phyloP scores from a whole-genome alignment of 495 filamentous ascomycete genomes.

The Letharia lupina region DNA sequence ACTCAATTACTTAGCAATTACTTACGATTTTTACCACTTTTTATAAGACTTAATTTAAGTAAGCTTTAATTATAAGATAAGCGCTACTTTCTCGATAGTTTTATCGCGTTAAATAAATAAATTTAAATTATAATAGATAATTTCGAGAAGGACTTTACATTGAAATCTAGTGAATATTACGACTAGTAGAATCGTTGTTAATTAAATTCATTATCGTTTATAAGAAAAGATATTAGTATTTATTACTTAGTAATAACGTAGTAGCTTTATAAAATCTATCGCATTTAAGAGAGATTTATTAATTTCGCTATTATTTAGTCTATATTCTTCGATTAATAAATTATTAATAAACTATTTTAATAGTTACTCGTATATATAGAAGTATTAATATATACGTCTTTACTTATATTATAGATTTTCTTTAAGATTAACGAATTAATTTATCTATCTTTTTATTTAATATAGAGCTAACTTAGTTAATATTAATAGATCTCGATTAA shows the following conservation, averaged over 20 bases:
- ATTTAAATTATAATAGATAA: slow-evolving; percentile 14
- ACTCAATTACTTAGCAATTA: not conserved
- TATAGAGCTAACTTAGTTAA: slow-evolving; percentile 17
- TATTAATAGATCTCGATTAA: slow-evolving; percentile 7
- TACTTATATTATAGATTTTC: slow-evolving; percentile 4
- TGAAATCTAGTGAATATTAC: slow-evolving; percentile 8
- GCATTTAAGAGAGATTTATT: slow-evolving; percentile 16
- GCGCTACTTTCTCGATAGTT: slow-evolving; percentile 1
- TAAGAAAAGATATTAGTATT: slow-evolving; percentile 17
- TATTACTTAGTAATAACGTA: slow-evolving; percentile 13
- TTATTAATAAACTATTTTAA: slow-evolving; percentile 4
- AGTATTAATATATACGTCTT: not conserved
- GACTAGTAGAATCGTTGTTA: slow-evolving; percentile 15
- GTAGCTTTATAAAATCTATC: slow-evolving; percentile 7
- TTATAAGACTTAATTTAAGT: slow-evolving; percentile 12
- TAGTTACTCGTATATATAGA: not conserved
- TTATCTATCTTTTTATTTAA: slow-evolving; percentile 1
- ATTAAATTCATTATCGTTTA: slow-evolving; percentile 13
- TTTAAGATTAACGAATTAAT: slow-evolving; percentile 9
- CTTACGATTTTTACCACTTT: slow-evolving; percentile 10
- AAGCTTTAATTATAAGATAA: slow-evolving; percentile 5
- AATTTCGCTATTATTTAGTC: slow-evolving; percentile 8
- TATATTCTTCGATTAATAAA: slow-evolving; percentile 8
- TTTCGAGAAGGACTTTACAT: slow-evolving; percentile 2
- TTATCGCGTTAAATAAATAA: slow-evolving; percentile 14